Evolutionary conservation across 352 stramenopile genomes (phyloP).

Genomic region (Globisporangium carolinianum): DNA sequence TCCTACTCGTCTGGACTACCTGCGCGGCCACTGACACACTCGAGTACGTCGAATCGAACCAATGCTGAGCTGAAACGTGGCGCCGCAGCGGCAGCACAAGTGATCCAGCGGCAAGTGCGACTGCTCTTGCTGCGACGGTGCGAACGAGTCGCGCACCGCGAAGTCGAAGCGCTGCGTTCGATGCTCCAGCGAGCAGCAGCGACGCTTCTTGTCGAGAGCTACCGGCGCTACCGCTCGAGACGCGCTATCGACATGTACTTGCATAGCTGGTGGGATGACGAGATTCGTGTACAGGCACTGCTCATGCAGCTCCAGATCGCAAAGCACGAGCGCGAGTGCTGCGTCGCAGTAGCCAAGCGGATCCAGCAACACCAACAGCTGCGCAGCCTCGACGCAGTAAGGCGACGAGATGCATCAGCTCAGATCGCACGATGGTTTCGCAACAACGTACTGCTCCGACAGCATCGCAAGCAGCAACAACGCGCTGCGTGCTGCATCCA

Average conservation of each 20-base stretch:
- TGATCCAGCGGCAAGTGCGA: constrained; percentile 19
- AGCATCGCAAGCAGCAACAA: background rate
- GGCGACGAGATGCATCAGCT: background rate
- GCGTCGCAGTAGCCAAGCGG: background rate
- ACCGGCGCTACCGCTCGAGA: constrained; percentile 7
- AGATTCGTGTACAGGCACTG: constrained; percentile 10
- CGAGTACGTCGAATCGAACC: too few species aligned
- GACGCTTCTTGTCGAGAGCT: constrained; percentile 1
- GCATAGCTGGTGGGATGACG: constrained; percentile 2
- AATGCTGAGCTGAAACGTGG: background rate
- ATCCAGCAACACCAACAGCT: background rate
- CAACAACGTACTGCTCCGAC: background rate
- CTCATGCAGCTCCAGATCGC: background rate
- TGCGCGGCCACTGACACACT: too few species aligned
- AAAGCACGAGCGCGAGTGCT: constrained; percentile 1
- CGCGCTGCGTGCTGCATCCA: background rate
- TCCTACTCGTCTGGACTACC: too few species aligned
- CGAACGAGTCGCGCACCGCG: constrained; percentile 9
- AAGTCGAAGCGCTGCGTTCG: constrained; percentile 8
- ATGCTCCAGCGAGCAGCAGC: constrained; percentile 3
- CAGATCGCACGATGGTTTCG: constrained; percentile 2
- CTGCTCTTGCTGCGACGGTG: constrained; percentile 18
- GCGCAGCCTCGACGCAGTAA: background rate
- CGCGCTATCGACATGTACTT: constrained; percentile 17
- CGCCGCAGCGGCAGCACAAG: constrained; percentile 5